A percentile compares a stretch with the other conserved stretches of the same genome.
Evolutionary conservation across 495 filamentous ascomycete species (phyloP).

Genomic region (Amphirosellinia nigrospora): DNA sequence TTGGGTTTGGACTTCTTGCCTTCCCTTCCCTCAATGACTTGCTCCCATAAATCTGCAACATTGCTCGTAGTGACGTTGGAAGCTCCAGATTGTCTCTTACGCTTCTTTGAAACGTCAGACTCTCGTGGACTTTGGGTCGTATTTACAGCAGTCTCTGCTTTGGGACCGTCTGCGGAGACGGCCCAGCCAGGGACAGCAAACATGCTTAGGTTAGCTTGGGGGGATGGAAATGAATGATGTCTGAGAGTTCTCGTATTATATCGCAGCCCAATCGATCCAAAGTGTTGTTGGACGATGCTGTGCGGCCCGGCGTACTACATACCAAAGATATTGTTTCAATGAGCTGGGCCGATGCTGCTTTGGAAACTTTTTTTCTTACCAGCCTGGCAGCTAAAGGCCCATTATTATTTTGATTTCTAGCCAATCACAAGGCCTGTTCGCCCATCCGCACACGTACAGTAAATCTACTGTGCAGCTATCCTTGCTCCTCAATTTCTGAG

Average conservation of each 20-base stretch:
- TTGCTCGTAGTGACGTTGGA: constrained; percentile 70
- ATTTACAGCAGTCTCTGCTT: constrained; percentile 63
- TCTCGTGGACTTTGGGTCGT: constrained; percentile 36
- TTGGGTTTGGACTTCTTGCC: constrained; percentile 45
- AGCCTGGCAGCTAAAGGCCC: neutral
- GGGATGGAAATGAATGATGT: neutral
- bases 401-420: neutral
- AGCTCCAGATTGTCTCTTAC: constrained; percentile 61
- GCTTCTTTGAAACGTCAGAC: constrained; percentile 54
- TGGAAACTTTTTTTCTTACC: constrained; percentile 16
- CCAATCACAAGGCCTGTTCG: neutral
- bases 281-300: neutral
- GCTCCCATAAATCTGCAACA: constrained; percentile 76
- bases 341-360: neutral
- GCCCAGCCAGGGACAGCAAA: constrained; percentile 94
- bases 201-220: constrained; percentile 58
- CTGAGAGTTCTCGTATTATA: neutral
- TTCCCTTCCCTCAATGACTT: constrained; percentile 71
- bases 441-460: neutral
- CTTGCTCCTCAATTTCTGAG: neutral
- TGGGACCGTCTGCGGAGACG: constrained; percentile 70
- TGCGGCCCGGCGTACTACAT: neutral
- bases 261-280: neutral
- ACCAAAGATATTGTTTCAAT: neutral
- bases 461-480: neutral